phyloP scores from a whole-genome alignment of 495 filamentous ascomycete genomes.

The Cenococcum geophilum region DNA sequence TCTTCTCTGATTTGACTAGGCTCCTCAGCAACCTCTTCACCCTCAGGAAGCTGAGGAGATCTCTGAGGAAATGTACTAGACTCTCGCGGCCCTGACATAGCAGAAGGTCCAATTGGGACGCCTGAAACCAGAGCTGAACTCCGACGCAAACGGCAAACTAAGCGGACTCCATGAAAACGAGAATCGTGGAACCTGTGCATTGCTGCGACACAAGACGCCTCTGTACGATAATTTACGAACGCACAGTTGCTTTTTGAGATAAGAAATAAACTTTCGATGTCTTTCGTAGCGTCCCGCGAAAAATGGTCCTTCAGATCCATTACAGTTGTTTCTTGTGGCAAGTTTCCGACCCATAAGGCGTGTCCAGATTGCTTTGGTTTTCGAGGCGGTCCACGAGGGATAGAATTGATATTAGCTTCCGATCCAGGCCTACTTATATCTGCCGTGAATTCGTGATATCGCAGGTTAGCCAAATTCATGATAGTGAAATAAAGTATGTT shows the following conservation, averaged over 20 bases:
- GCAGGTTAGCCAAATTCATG: not conserved
- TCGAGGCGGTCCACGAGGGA: constrained; percentile 79
- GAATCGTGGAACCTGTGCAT: constrained; percentile 86
- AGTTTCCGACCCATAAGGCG: constrained; percentile 94
- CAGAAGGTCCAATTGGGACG: constrained; percentile 31
- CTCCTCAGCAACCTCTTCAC: constrained; percentile 19
- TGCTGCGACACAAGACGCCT: constrained; percentile 67
- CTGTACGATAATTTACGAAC: constrained; percentile 92
- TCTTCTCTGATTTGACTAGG: constrained; percentile 1
- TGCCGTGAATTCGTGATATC: not conserved
- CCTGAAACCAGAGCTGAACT: constrained; percentile 39
- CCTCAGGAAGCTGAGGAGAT: constrained; percentile 6
- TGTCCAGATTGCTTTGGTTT: constrained; percentile 92
- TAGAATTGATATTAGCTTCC: constrained; percentile 33
- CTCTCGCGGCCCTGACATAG: constrained; percentile 27
- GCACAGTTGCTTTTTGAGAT: constrained; percentile 98
- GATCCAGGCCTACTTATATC: constrained; percentile 3
- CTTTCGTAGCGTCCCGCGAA: constrained; percentile 66
- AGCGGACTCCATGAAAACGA: constrained; percentile 73
- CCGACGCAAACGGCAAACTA: constrained; percentile 87
- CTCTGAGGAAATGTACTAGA: constrained; percentile 14
- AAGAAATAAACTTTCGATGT: constrained; percentile 85
- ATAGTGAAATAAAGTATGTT: not conserved
- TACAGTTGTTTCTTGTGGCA: constrained; percentile 74
- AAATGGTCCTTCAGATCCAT: constrained; percentile 85